Evolutionary conservation across 116 monocot species (phyloP).

Genomic region (Phalaenopsis hybrid): DNA sequence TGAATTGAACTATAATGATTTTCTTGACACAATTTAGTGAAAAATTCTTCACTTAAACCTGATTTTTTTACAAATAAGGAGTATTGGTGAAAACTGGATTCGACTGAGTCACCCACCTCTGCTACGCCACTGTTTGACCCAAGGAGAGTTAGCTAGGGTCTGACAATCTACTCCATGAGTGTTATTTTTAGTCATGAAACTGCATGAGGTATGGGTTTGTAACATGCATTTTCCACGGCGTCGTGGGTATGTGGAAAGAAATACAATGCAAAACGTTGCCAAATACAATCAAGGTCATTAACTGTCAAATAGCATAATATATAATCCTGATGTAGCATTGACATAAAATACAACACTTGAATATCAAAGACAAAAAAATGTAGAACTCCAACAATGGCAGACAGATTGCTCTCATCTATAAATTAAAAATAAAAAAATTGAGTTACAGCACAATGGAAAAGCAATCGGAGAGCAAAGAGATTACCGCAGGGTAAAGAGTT

Average conservation of each 20-base stretch:
- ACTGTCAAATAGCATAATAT: not conserved
- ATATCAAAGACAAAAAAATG: not conserved
- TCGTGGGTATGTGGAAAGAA: not conserved
- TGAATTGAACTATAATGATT: no score
- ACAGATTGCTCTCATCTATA: not conserved
- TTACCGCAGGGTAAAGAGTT: slow-evolving; percentile 91
- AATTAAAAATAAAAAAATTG: not conserved
- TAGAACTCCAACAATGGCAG: not conserved
- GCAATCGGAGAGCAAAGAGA: slow-evolving; percentile 4
- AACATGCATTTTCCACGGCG: not conserved
- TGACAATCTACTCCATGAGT: not conserved
- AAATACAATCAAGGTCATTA: not conserved
- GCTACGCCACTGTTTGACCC: no score
- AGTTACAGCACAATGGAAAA: not conserved
- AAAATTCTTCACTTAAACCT: no score
- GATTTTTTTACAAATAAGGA: no score
- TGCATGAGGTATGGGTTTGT: not conserved
- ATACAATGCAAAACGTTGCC: not conserved
- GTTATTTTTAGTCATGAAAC: not conserved
- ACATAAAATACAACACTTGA: not conserved
- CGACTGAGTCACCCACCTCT: no score
- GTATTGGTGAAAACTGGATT: no score
- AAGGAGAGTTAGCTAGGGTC: not conserved
- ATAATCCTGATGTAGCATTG: not conserved
- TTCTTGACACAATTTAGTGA: no score